Conservation (phyloP, 257 asterid genomes). For the Solanum chilense region DNA sequence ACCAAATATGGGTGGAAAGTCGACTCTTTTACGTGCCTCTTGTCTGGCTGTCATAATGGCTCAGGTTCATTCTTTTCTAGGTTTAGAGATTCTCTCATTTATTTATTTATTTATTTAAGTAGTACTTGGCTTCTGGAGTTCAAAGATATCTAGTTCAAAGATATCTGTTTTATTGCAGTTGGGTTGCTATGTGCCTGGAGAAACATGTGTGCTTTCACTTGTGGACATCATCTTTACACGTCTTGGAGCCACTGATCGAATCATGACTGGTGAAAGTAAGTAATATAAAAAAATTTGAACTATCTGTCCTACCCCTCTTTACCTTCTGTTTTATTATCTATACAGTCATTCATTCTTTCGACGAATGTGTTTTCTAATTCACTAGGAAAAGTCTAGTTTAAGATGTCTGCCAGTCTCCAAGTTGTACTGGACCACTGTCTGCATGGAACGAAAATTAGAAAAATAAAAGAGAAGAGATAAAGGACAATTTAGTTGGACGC, state of each 20-base stretch:
- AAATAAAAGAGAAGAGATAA: neutral
- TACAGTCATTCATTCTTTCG: neutral
- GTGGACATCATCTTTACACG: constrained; percentile 87
- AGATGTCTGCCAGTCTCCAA: neutral
- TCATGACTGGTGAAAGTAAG: constrained; percentile 99
- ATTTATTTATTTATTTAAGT: neutral
- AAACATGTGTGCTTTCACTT: constrained; percentile 59
- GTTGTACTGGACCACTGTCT: neutral
- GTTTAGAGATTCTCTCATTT: neutral
- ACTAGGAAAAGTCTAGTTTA: neutral
- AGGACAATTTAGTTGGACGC: neutral
- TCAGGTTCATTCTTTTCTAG: constrained; percentile 44
- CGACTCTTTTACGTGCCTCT: constrained; percentile 89
- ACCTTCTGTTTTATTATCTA: neutral
- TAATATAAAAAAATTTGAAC: neutral
- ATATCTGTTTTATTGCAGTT: constrained; percentile 45
- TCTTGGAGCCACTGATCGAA: constrained; percentile 90
- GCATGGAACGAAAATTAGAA: neutral
- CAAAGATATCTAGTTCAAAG: neutral
- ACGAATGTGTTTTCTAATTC: neutral
- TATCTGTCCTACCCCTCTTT: neutral
- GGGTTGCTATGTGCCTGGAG: constrained; percentile 90
- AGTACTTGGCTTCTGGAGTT: constrained; percentile 1
- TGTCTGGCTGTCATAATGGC: constrained; percentile 88
- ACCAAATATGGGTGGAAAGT: constrained; percentile 98